Base-by-base conservation (phyloP, 2,329 filamentous ascomycete genomes). In the Triangularia verruculosa region DNA sequence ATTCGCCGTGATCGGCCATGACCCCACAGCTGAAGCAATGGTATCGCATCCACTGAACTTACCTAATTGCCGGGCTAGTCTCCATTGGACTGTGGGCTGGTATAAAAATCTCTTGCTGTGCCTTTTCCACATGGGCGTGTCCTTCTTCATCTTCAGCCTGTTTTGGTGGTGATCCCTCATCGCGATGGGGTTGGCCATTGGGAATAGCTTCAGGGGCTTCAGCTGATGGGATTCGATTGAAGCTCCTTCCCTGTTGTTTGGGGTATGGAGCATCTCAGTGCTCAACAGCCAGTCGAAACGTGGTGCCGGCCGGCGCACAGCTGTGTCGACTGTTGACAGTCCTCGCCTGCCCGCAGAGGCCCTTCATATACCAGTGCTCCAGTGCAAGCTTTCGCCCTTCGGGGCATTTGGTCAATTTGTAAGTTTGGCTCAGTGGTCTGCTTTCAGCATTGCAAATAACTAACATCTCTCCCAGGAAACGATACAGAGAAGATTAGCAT, bases 401-500 rank as follows among this genome's bases (percentile, higher is more conserved):
- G 69, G 69, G 69, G 63, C 68, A 70, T 70, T 69, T 70, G 69
- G 69, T 70, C 69, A 70, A 70, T 34, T 13, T 70, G 68, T 70
- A 63, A 64, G 68, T 68, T 66, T 65, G 25, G 20, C 53, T 53
- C 6, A 68, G 17, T 5, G 65, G 65, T 67, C 32, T 59, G 22
- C 57, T 59, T 59, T 56, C 60, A 51, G 62, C 39, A 66, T 68
- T 34, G 43, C 39, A 61, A 59, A 61, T 51, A 47, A 43, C 59
- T 62, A 65, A 66, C 60, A 57, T 54, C 61, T 56, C 32, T 55
- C 47, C 15, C 63, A 70, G 61, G 63, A 70, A 67, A 66, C 66
- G 63, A 68, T 70, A 86, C 83, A 88, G 39, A 47, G 39, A 47
- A 47, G 84, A 88, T 88, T 89, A 89, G 88, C 88, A 90, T 90